These are phyloP conservation scores for Hamamelis virginiana DNA, from an alignment of 164 flowering plant species.

Conservation along the genomic window DNA sequence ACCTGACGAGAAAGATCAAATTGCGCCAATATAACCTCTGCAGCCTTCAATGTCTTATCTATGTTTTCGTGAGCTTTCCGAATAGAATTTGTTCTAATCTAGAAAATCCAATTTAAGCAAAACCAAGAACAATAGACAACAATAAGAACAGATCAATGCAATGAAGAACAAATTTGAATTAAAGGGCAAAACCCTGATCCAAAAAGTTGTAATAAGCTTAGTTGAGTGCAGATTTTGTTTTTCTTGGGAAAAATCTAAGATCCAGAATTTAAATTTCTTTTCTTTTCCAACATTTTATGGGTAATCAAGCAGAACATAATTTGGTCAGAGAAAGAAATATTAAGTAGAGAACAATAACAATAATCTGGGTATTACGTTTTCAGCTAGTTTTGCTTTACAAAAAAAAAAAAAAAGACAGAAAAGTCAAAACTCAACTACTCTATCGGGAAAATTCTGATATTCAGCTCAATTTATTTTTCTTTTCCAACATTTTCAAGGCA, in stretches of 20 bases:
- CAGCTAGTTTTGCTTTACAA: too few relatives aligned
- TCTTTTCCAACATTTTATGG: neutral
- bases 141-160: neutral
- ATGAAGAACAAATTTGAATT: neutral
- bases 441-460: neutral
- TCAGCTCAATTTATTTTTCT: neutral
- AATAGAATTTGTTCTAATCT: slow-evolving; percentile 88
- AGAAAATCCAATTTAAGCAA: slow-evolving; percentile 8
- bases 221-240: neutral
- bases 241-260: neutral
- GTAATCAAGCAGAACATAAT: neutral
- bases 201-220: neutral
- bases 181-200: too few relatives aligned
- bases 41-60: slow-evolving; percentile 88
- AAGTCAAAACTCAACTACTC: too few relatives aligned
- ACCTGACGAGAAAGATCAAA: slow-evolving; percentile 88
- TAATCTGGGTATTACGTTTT: too few relatives aligned
- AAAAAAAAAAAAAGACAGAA: too few relatives aligned
- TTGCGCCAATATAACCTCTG: slow-evolving; percentile 78
- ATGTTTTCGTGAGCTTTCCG: slow-evolving; percentile 93
- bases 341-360: too few relatives aligned
- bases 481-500: neutral
- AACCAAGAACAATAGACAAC: neutral
- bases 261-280: neutral
- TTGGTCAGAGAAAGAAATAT: neutral